Conservation (phyloP, 257 asterid species). For the Solanum medicagineum region DNA sequence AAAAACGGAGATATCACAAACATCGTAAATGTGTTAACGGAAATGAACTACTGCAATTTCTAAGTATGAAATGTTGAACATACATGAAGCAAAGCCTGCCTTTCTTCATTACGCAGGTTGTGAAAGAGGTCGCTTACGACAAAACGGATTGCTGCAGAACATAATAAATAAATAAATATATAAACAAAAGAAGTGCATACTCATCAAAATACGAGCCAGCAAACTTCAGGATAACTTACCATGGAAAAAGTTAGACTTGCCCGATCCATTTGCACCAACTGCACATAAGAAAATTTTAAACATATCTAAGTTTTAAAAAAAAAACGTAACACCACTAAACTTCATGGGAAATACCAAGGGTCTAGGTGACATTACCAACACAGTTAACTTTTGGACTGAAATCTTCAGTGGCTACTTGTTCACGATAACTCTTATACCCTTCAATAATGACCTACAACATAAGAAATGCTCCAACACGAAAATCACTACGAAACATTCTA, state of each 20-base stretch:
- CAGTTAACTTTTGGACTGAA: conserved; percentile 95
- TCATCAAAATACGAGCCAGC: neutral
- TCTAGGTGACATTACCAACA: conserved; percentile 44
- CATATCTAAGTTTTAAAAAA: neutral
- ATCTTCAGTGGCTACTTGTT: conserved; percentile 77
- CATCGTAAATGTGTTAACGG: neutral
- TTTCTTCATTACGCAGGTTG: conserved; percentile 86
- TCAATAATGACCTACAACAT: conserved; percentile 67
- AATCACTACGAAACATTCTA: neutral
- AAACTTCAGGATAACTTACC: conserved; percentile 29
- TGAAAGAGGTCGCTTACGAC: conserved; percentile 93
- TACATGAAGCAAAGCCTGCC: conserved; percentile 90
- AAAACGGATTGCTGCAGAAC: conserved; percentile 71
- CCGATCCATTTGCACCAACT: conserved; percentile 99
- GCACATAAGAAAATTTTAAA: conserved; percentile 12
- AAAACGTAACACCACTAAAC: neutral
- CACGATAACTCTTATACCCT: conserved; percentile 96
- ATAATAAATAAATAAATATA: neutral
- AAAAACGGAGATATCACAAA: neutral
- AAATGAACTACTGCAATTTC: neutral
- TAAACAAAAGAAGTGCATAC: neutral
- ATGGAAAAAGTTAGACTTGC: conserved; percentile 93
- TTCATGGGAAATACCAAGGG: neutral
- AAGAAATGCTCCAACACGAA: neutral
- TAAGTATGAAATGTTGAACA: conserved; percentile 12